phyloP scores from a whole-genome alignment of 306 rosid genomes.

The Luffa acutangula region DNA sequence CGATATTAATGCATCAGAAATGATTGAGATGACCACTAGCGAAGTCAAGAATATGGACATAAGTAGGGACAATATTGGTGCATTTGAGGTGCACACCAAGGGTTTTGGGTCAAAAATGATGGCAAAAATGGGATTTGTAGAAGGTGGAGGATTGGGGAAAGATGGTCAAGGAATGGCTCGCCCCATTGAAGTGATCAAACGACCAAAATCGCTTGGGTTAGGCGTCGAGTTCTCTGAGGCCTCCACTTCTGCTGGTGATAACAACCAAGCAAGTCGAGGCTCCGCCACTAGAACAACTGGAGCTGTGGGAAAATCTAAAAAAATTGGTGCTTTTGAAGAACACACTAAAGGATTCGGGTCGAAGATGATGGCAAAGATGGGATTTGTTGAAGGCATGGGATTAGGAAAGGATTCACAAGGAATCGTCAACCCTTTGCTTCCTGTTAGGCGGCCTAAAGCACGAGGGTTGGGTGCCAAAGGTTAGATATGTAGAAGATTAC shows the following conservation, averaged over 20 bases:
- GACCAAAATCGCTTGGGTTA: constrained; percentile 92
- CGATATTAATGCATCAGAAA: constrained; percentile 35
- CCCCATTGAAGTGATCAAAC: constrained; percentile 68
- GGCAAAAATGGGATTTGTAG: constrained; percentile 92
- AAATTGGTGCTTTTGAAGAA: constrained; percentile 62
- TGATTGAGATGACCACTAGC: constrained; percentile 20
- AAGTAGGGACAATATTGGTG: constrained; percentile 20
- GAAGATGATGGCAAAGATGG: constrained; percentile 95
- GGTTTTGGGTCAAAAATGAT: constrained; percentile 93
- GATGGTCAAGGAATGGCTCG: constrained; percentile 66
- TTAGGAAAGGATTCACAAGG: constrained; percentile 78
- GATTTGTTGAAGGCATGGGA: constrained; percentile 78
- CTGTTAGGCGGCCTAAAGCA: constrained; percentile 60
- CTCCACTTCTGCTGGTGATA: constrained; percentile 6
- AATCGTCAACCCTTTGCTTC: constrained; percentile 54
- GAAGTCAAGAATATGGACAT: constrained; percentile 28
- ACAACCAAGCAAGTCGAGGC: constrained; percentile 13
- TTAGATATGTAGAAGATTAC: background rate
- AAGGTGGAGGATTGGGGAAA: constrained; percentile 81
- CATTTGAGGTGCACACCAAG: constrained; percentile 84
- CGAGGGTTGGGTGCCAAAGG: constrained; percentile 73
- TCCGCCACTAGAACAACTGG: background rate
- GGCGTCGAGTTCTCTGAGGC: constrained; percentile 56
- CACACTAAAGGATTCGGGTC: constrained; percentile 91
- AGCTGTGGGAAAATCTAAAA: constrained; percentile 12